These are phyloP conservation scores for Aspergillus steynii DNA, from an alignment of 495 filamentous ascomycete genomes.

Conservation along the genomic window DNA sequence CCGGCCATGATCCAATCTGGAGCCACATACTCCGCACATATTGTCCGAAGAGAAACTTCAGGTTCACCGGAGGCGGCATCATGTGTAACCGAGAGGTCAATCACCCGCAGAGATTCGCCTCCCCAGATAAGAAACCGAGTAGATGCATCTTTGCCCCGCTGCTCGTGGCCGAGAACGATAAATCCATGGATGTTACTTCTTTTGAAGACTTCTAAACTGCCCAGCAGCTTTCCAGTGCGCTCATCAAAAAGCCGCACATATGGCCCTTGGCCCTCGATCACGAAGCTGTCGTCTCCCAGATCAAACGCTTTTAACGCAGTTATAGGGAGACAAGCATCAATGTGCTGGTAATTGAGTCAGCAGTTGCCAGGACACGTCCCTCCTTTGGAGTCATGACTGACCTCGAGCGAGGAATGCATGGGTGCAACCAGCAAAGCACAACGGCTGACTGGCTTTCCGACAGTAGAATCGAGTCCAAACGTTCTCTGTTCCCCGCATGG, in stretches of 20 bases:
- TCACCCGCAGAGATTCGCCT: slow-evolving; percentile 67
- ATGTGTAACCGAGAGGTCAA: slow-evolving; percentile 37
- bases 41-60: slow-evolving; percentile 15
- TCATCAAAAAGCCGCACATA: slow-evolving; percentile 41
- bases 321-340: slow-evolving; percentile 50
- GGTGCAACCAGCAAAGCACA: slow-evolving; percentile 19
- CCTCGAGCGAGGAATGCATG: slow-evolving; percentile 42
- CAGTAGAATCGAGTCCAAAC: slow-evolving; percentile 8
- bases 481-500: slow-evolving; percentile 17
- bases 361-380: slow-evolving; percentile 1
- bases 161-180: slow-evolving; percentile 23
- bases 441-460: slow-evolving; percentile 13
- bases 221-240: slow-evolving; percentile 29
- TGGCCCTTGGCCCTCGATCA: slow-evolving; percentile 46
- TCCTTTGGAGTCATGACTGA: slow-evolving; percentile 19
- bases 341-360: slow-evolving; percentile 35
- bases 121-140: slow-evolving; percentile 68
- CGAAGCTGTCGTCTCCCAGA: slow-evolving; percentile 24
- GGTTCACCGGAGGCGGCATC: slow-evolving; percentile 17
- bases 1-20: slow-evolving; percentile 86
- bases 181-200: slow-evolving; percentile 48
- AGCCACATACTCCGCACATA: slow-evolving; percentile 43
- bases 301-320: slow-evolving; percentile 37
- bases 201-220: slow-evolving; percentile 35
- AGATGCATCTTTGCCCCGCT: slow-evolving; percentile 22